Evolutionary conservation across 331 rosid genomes (phyloP), one percentile per base, ranked within the genome.

Genomic region (Malus hybrid): DNA sequence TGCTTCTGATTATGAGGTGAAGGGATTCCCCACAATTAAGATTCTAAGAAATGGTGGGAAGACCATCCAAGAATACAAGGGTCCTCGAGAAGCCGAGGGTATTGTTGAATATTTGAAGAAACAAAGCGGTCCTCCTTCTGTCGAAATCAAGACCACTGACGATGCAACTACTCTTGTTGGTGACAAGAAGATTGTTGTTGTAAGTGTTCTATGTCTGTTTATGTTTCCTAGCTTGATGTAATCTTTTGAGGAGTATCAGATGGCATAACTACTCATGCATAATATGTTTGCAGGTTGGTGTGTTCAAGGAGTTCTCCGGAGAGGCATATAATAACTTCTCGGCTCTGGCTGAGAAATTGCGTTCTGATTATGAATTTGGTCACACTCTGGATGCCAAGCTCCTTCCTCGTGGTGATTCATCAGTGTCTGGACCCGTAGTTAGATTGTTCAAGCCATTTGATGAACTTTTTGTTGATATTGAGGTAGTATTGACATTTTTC

Each of bases 371-470:
- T 68, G 97, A 95, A 44, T 89, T 95, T 83, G 96, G 82, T 65
- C 99, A 95, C 80, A 89, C 97, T 77, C 76, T 77, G 69, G 86
- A 90, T 82, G 99, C 93, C 56, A 92, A 89, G 82, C 76, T 80
- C 86, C 96, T 95, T 78, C 99, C 97, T 20, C 85, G 82, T 55
- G 99, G 97, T 44, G 97, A 90, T 50, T 85, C 97, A 60, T 86
- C 97, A 11, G 89, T 90, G 42, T 15, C 83, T 70, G 96, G 99
- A 12, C 99, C 97, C 13, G 0, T 84, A n/a, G 81, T 92, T 81
- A 84, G 97, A 80, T 69, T 95, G 63, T 82, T 95, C 81, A 95
- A 95, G 91, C 96, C 99, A 66, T 95, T 95, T 60, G 99, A 95
- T 10, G 99, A 95, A 73, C 97, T 84, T 67, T 80, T 81, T 88